Evolutionary conservation across 1,284 basidiomycete species (phyloP), one percentile per base, ranked within the genome.

Genomic region (Melampsora americana): DNA sequence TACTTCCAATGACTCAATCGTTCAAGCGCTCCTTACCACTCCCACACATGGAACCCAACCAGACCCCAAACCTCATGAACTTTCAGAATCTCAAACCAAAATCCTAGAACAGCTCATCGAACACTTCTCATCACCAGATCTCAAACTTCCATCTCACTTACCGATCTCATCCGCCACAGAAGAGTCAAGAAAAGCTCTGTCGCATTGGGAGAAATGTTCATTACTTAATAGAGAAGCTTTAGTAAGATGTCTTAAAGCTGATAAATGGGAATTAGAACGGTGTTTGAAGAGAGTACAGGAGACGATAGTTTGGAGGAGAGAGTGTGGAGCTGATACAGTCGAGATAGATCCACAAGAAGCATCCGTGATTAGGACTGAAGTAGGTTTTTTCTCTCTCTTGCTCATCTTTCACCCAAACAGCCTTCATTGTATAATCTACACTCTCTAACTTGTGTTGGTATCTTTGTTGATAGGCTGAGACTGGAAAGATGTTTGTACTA

Each of bases 301-400:
- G 44, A 84, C 83, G 32, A 78, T 81, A 9, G 81, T 82, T 12
- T 84, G 84, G 84, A 72, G 83, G 28, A 79, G 84, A n/a, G 84
- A 84, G 75, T 84, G 81, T 77, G 79, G 81, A 61, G 81, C 83
- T 60, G 84, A 84, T 69, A 72, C 69, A 5, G 79, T 84, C 78
- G 66, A 53, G 5, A 68, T 76, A n/a, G 53, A 56, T 23, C 46
- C 28, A 44, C 32, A 64, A 18, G 59, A 68, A 23, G 73, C 73
- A 2, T 53, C 53, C 11, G 18, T 16, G 16, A 23, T 76, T 7
- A 68, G 50, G 53, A 26, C 5, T n/a, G 73, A 76, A 42, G 73
- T 76, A 48, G 18, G 56, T 12, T 16, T 9, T 11, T 73, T 23
- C 18, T 73, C n/a, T n/a, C 20, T 4, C 26, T 9, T 4, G 26